Evolutionary conservation across 371 early-diverging fungal genomes (phyloP).

Genomic region (Haplosporangium sp.): DNA sequence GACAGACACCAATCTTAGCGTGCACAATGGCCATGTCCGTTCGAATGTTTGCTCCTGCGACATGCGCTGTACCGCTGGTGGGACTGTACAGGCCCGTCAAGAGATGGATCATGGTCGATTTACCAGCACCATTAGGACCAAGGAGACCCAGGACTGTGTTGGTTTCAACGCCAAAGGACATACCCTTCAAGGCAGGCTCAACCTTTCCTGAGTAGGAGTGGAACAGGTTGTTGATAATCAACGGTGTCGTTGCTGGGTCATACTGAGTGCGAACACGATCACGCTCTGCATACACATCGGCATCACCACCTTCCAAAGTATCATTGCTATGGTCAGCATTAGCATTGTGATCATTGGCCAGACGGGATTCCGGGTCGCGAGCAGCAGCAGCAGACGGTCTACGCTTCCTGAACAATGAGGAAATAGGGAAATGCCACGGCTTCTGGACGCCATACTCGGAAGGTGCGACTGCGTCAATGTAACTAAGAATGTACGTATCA

Average conservation of each 20-base stretch:
- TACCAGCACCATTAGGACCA: slow-evolving; percentile 70
- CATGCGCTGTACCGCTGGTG: slow-evolving; percentile 64
- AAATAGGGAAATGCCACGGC: slow-evolving; percentile 75
- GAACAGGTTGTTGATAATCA: slow-evolving; percentile 46
- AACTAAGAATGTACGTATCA: slow-evolving; percentile 6
- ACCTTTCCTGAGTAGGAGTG: slow-evolving; percentile 46
- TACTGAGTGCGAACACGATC: slow-evolving; percentile 65
- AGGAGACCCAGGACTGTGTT: slow-evolving; percentile 71
- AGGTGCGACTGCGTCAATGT: slow-evolving; percentile 57
- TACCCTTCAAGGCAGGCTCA: slow-evolving; percentile 43
- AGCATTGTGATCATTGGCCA: slow-evolving; percentile 4
- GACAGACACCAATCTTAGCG: slow-evolving; percentile 75
- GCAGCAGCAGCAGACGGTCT: not conserved
- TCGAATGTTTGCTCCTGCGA: slow-evolving; percentile 71
- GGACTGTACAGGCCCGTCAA: slow-evolving; percentile 75
- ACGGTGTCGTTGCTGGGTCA: slow-evolving; percentile 34
- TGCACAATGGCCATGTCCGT: slow-evolving; percentile 68
- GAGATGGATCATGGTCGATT: slow-evolving; percentile 76
- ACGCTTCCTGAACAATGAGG: slow-evolving; percentile 54
- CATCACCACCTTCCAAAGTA: slow-evolving; percentile 60
- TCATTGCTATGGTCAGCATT: slow-evolving; percentile 3
- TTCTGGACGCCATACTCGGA: slow-evolving; percentile 71
- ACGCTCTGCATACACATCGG: slow-evolving; percentile 70
- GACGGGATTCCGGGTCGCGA: slow-evolving; percentile 20
- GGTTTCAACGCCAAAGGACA: slow-evolving; percentile 53